Evolutionary conservation across 2,329 filamentous ascomycete genomes (phyloP), one percentile per base, ranked within the genome.

Genomic region (Fusarium sp.): DNA sequence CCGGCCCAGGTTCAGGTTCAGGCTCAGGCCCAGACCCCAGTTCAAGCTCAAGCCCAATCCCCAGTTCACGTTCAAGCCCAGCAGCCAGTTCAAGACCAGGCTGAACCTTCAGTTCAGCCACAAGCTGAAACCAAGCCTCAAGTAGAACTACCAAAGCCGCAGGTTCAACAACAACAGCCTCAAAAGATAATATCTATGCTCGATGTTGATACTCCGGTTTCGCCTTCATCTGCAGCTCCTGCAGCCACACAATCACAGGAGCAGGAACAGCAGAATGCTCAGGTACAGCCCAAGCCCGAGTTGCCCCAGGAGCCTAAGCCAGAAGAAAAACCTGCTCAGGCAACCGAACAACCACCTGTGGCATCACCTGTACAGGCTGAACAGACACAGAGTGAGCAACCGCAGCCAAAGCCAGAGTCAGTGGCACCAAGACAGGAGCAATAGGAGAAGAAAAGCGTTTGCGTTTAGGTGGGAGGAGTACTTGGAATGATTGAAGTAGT

Each of bases 161-260:
- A 31, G 18, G 9, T 10, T 8, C 33, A 26, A 37, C 35, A 46
- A 16, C 41, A 53, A 26, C 42, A 41, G 23, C 46, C 56, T 23
- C 62, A 65, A 41, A 65, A 65, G 35, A 65, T 65, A 8, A 65
- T 63, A n/a, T 65, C 62, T 21, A 65, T 65, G 62, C 62, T 65
- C 26, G 62, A 65, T 33, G 38, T 65, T 13, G 62, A 65, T n/a
- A 60, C 39, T n/a, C 62, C 62, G 23, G 18, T 24, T 15, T 20
- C 28, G 21, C 15, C 48, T 33, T 37, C 54, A 18, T 33, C 54
- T 11, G 33, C 49, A 10, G 42, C 43, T 8, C 41, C 60, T 33
- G 13, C 38, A 9, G 23, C 44, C 23, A 46, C 48, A 20, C 57
- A 60, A 23, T 54, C 56, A 56, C 61, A 68, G 42, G 49, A 44